A percentile compares a stretch with the other conserved stretches of the same genome.
Evolutionary conservation across 1,284 basidiomycete species (phyloP).

Genomic region (Filobasidium uniguttulatum): DNA sequence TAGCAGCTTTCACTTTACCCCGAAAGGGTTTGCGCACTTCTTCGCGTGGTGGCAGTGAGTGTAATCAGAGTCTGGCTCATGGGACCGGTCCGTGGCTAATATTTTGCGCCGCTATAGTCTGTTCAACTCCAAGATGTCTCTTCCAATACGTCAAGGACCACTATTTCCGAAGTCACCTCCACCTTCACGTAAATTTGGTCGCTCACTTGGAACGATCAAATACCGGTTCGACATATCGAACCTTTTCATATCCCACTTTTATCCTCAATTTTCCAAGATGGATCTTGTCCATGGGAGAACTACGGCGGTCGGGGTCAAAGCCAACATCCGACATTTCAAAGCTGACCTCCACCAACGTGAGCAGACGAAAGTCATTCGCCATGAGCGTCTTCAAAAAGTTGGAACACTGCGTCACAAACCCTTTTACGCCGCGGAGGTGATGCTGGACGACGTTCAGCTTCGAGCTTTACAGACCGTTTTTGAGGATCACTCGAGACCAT

Average conservation of each 20-base stretch:
- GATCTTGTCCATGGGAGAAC: constrained; percentile 68
- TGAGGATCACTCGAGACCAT: constrained; percentile 25
- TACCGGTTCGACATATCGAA: constrained; percentile 69
- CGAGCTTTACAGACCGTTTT: constrained; percentile 69
- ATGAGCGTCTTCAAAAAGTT: constrained; percentile 29
- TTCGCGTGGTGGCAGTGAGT: constrained; percentile 66
- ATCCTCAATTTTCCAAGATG: constrained; percentile 60
- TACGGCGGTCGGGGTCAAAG: constrained; percentile 61
- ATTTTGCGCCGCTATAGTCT: constrained; percentile 33
- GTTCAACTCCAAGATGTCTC: constrained; percentile 64
- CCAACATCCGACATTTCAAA: constrained; percentile 63
- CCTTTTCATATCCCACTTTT: constrained; percentile 75
- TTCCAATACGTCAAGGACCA: constrained; percentile 75
- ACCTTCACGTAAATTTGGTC: constrained; percentile 76
- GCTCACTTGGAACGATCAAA: constrained; percentile 81
- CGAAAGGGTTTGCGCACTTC: constrained; percentile 78
- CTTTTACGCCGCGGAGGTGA: constrained; percentile 83
- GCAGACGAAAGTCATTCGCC: constrained; percentile 48
- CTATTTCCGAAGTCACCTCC: constrained; percentile 60
- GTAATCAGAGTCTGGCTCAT: too few relatives aligned
- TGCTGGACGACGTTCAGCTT: constrained; percentile 63
- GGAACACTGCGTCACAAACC: constrained; percentile 50
- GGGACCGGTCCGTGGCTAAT: not conserved
- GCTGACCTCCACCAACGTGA: constrained; percentile 88
- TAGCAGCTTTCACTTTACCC: constrained; percentile 77